Evolutionary conservation across 805 yeast species (phyloP).

Genomic region (Starmerella riodocensis): DNA sequence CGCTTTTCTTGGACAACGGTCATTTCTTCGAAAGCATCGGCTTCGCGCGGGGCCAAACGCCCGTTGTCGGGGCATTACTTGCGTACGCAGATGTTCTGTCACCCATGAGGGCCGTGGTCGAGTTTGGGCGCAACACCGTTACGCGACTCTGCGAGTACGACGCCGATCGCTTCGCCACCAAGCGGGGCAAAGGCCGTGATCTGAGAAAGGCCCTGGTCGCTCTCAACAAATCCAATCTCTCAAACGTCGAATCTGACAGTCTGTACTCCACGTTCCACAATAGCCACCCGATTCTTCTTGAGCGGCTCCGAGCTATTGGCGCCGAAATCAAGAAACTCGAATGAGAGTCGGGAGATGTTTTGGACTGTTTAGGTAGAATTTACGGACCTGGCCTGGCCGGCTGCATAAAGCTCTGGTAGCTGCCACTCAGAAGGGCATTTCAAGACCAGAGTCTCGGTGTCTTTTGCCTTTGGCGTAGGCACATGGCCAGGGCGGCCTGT

Average conservation of each 20-base stretch:
- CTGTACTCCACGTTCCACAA: slow-evolving; percentile 77
- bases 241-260: slow-evolving; percentile 81
- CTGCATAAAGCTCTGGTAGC: no score
- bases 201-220: slow-evolving; percentile 61
- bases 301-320: slow-evolving; percentile 66
- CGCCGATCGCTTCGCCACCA: slow-evolving; percentile 78
- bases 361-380: no score
- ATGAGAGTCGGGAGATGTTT: no score
- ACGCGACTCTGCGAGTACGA: slow-evolving; percentile 84
- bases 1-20: slow-evolving; percentile 64
- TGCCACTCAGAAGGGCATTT: no score
- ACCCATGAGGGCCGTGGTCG: slow-evolving; percentile 60
- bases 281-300: slow-evolving; percentile 85
- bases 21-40: slow-evolving; percentile 74
- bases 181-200: slow-evolving; percentile 54
- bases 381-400: no score
- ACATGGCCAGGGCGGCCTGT: no score
- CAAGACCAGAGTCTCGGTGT: no score
- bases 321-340: background rate
- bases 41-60: slow-evolving; percentile 44
- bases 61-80: slow-evolving; percentile 68
- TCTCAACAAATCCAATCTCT: slow-evolving; percentile 66
- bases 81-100: slow-evolving; percentile 64
- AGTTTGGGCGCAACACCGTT: slow-evolving; percentile 53
- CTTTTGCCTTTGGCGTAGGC: no score